phyloP scores from a whole-genome alignment of 2,329 filamentous ascomycete genomes.

The Leptoxyphium fumago region DNA sequence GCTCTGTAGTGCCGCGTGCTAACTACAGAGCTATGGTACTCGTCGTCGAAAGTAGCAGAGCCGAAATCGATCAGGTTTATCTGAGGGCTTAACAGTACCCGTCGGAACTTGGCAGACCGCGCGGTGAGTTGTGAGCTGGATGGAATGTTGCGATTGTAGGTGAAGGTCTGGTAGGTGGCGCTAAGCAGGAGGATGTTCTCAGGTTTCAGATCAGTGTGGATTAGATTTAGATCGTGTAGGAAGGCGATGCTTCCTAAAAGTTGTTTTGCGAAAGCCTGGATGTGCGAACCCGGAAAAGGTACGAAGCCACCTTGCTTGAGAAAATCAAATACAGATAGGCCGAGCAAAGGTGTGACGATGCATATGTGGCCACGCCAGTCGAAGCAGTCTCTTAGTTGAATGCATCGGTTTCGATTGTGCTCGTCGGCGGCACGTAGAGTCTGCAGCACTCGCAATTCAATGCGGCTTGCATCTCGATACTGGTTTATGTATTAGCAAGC shows the following conservation, averaged over 20 bases:
- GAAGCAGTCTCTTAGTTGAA: conserved; percentile 91
- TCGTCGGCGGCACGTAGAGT: conserved; percentile 85
- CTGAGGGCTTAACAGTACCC: conserved; percentile 49
- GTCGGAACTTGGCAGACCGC: conserved; percentile 45
- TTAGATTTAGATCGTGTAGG: conserved; percentile 89
- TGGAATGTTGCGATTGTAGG: conserved; percentile 52
- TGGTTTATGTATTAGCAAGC: conserved; percentile 5
- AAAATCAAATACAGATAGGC: conserved; percentile 96
- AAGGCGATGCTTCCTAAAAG: conserved; percentile 97
- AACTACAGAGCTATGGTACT: conserved; percentile 54
- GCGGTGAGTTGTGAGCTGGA: conserved; percentile 45
- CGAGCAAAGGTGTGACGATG: conserved; percentile 61
- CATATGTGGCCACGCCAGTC: conserved; percentile 96
- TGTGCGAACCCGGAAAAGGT: conserved; percentile 95
- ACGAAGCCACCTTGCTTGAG: conserved; percentile 89
- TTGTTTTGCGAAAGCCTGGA: conserved; percentile 90
- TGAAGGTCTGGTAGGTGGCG: conserved; percentile 52
- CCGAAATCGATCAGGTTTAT: conserved; percentile 55
- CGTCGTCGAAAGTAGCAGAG: conserved; percentile 52
- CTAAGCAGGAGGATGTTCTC: conserved; percentile 54
- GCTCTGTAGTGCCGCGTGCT: conserved; percentile 53
- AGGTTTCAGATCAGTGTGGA: conserved; percentile 69
- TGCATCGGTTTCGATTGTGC: conserved; percentile 87
- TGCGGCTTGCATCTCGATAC: conserved; percentile 88
- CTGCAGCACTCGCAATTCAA: conserved; percentile 82